Base-by-base conservation (phyloP, 2,329 filamentous ascomycete genomes). In the Clarireedia homoeocarpa region DNA sequence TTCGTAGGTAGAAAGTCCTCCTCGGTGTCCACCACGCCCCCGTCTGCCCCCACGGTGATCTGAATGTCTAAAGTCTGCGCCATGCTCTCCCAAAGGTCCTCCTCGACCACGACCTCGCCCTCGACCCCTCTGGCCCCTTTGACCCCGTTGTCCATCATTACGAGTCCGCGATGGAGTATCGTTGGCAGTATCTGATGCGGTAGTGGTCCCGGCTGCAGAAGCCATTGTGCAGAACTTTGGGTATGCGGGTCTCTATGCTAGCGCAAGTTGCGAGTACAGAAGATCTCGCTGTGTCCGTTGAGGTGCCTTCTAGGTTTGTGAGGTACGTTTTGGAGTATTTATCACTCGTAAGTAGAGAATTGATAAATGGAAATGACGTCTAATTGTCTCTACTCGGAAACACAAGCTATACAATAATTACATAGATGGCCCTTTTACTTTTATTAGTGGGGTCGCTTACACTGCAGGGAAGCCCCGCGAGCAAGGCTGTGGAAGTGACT, bases 71-170 rank as follows among this genome's bases (percentile, higher is more conserved):
- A 24, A 40, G 51, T 67, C 71, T 62, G 72, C 66, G 27, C 71
- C 67, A 23, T 36, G n/a, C 36, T 55, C 52, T 20, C 24, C 48
- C 10, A 6, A 23, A 49, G 45, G 39, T 50, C 40, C 56, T 38
- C 47, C 42, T 47, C 40, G 38, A n/a, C 54, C 50, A 24, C 47
- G 60, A 17, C 60, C 61, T 30, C 58, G 48, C 15, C 59, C 66
- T 63, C 74, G 67, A 20, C 72, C 70, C 50, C 70, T 69, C 20
- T 69, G 67, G 17, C 72, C 70, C 50, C 70, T 69, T 23, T 69
- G 66, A 44, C 73, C 71, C 40, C 72, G 68, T 49, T 67, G 66
- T 7, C 69, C 63, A 49, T 70, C 65, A 65, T 48, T 69, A 62
- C 45, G 57, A 24, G 48, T 24, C 9, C 15, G 56, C 30, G 39